Base-by-base conservation (phyloP, 371 early-diverging fungal species). In the Mortierella sp. region DNA sequence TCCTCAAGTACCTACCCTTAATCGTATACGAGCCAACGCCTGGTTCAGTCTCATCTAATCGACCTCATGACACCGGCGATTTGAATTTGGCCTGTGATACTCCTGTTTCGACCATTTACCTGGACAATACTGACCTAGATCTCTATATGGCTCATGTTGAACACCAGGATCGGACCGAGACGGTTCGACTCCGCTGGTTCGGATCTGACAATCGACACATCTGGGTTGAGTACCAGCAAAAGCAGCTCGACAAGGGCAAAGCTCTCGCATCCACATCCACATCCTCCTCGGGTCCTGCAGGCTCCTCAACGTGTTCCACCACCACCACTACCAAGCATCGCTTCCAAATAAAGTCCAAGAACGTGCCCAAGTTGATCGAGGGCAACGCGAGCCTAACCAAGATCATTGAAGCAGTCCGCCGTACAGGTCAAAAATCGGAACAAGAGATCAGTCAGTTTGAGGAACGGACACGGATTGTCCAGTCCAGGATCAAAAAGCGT, bases 161-260 rank as follows among this genome's bases (percentile, higher is more conserved):
- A 74, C 92, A 95, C 75, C 86, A 89, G 69, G 96, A 96, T 74
- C 92, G 93, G 44, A 95, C 97, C 16, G 91, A 96, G 67, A 92
- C 95, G 26, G 89, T 95, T 60, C 89, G 91, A 46, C 84, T 96
- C 64, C 86, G 97, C 59, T 97, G 96, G 96, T 98, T 97, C 80
- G 93, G 92, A 52, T 59, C 59, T 37, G 89, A 89, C 30, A 82
- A 86, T 9, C 30, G 21, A 21, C 45, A 59, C 14, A 12, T 59
- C 30, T 59, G 59, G 59, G 59, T 59, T 3, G 59, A 59, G 59
- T 44, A 45, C 21, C 59, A 73, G 51, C 45, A 25, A 23, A 57
- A 84, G 15, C 19, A 43, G 46, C 44, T 23, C 14, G 28, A 59
- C 51, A 37, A 37, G 37, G 37, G 37, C 37, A 37, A 37, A 9